These are phyloP conservation scores for Diaporthe vexans DNA, from an alignment of 2,329 filamentous ascomycete genomes.

Conservation along the genomic window DNA sequence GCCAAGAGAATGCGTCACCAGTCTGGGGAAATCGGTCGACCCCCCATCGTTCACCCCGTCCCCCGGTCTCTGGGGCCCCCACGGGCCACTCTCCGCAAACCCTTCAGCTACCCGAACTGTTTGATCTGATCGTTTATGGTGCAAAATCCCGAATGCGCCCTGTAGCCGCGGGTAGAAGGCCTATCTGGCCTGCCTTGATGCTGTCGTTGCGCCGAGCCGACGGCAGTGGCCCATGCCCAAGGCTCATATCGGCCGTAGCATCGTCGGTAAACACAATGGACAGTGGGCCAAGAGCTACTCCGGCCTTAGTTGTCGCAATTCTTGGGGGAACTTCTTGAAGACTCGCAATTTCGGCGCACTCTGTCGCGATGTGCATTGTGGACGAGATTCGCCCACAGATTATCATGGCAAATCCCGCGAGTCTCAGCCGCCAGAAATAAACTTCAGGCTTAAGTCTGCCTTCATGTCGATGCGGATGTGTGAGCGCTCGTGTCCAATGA, in stretches of 20 bases:
- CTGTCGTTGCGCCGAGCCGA: constrained; percentile 27
- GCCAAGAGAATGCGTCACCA: constrained; percentile 38
- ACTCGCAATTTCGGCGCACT: constrained; percentile 33
- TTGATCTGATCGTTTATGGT: constrained; percentile 38
- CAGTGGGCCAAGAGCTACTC: background rate
- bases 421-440: constrained; percentile 33
- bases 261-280: background rate
- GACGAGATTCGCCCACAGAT: background rate
- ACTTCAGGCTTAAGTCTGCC: constrained; percentile 4
- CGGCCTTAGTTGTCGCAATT: background rate
- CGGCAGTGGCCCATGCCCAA: background rate
- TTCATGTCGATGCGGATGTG: background rate
- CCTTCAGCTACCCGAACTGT: constrained; percentile 35
- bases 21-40: constrained; percentile 40
- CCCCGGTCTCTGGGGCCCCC: constrained; percentile 37
- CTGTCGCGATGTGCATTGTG: constrained; percentile 19
- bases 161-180: constrained; percentile 3
- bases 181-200: background rate
- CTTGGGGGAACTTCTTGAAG: background rate
- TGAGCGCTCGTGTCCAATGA: constrained; percentile 8
- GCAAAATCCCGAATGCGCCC: constrained; percentile 16
- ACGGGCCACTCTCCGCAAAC: constrained; percentile 36
- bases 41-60: constrained; percentile 33
- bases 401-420: constrained; percentile 26
- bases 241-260: background rate